Evolutionary conservation across 2,329 filamentous ascomycete genomes (phyloP).

Genomic region (Cercospora sp.): DNA sequence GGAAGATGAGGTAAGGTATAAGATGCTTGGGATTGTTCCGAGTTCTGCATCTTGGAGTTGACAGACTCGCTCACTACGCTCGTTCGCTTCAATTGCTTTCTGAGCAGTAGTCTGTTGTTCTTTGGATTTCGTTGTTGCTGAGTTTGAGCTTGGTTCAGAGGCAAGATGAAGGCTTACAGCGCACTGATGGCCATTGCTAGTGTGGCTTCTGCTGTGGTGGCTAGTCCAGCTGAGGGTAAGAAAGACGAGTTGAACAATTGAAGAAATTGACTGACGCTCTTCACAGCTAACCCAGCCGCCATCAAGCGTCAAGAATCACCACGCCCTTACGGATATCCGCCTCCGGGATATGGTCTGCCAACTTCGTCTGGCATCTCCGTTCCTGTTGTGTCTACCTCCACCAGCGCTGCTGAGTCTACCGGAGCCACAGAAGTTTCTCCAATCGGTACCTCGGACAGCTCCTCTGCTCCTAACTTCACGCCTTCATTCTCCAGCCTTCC

Average conservation of each 20-base stretch:
- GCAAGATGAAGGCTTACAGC: conserved; percentile 9
- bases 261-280: background rate
- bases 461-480: conserved; percentile 2
- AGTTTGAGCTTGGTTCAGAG: background rate
- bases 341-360: conserved; percentile 13
- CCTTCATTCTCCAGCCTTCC: conserved; percentile 5
- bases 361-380: conserved; percentile 6
- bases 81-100: background rate
- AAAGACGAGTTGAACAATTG: too few relatives aligned
- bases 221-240: background rate
- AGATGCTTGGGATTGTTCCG: background rate
- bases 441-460: conserved; percentile 10
- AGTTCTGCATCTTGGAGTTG: background rate
- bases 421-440: conserved; percentile 16
- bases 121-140: background rate
- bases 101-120: background rate
- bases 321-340: conserved; percentile 8
- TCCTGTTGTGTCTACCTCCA: conserved; percentile 8
- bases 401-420: background rate
- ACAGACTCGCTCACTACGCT: background rate
- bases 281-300: background rate
- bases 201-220: background rate
- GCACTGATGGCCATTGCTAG: background rate
- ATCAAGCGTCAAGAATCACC: background rate
- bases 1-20: background rate